phyloP scores from a whole-genome alignment of 495 filamentous ascomycete species.

The Amniculicola lignicola region DNA sequence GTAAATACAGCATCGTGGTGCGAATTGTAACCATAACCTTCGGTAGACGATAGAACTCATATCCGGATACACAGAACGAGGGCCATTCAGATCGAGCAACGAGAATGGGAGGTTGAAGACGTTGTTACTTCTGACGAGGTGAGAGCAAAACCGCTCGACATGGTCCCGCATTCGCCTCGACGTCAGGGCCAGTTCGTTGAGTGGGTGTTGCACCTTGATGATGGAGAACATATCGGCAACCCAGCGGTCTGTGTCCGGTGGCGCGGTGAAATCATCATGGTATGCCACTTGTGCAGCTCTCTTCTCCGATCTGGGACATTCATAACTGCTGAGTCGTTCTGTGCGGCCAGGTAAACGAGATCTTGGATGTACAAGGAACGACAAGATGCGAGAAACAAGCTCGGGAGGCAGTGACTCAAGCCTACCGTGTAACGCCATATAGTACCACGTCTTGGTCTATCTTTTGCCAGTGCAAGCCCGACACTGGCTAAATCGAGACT shows the following conservation, averaged over 20 bases:
- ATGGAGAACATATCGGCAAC: not conserved
- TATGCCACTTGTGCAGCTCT: not conserved
- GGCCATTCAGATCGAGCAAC: not conserved
- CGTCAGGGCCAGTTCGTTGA: conserved; percentile 6
- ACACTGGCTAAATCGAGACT: too few relatives aligned
- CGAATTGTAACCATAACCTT: conserved; percentile 12
- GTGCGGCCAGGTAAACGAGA: conserved; percentile 15
- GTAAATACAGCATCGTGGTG: conserved; percentile 9
- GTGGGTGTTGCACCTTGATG: not conserved
- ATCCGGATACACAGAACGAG: conserved; percentile 3
- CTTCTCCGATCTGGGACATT: not conserved
- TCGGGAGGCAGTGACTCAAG: conserved; percentile 10
- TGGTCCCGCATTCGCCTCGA: not conserved
- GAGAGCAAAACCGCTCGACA: conserved; percentile 8
- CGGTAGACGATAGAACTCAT: conserved; percentile 13
- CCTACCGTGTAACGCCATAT: not conserved
- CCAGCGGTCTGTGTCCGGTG: not conserved
- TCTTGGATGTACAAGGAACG: conserved; percentile 13
- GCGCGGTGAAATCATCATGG: not conserved
- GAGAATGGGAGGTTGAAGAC: conserved; percentile 11
- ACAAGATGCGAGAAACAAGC: conserved; percentile 8
- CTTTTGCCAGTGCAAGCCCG: too few relatives aligned
- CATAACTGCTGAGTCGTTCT: conserved; percentile 1
- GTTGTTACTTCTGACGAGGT: conserved; percentile 8
- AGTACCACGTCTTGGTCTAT: too few relatives aligned